These are phyloP conservation scores for Plasmodium blacklocki DNA, from an alignment of 169 alveolate species.

Conservation along the genomic window DNA sequence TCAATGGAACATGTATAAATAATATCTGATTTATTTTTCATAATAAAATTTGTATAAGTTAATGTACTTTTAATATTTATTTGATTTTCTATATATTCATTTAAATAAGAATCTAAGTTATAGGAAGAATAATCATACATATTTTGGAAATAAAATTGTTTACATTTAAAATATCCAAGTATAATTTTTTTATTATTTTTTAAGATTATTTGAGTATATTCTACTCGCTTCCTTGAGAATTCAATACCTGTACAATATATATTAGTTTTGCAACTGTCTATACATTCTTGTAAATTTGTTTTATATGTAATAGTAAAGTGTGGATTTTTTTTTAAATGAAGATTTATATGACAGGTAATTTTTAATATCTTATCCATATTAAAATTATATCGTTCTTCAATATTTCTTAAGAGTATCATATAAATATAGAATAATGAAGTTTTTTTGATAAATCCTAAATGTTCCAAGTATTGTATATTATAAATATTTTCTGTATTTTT, in stretches of 20 bases:
- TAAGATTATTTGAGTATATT: constrained; percentile 52
- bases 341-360: constrained; percentile 50
- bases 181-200: constrained; percentile 61
- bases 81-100: constrained; percentile 38
- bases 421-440: constrained; percentile 38
- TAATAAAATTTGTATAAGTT: constrained; percentile 46
- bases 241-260: constrained; percentile 80
- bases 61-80: constrained; percentile 15
- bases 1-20: constrained; percentile 59
- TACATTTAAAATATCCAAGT: constrained; percentile 76
- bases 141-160: constrained; percentile 41
- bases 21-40: constrained; percentile 29
- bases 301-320: constrained; percentile 45
- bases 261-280: constrained; percentile 79
- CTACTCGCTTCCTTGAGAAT: constrained; percentile 44
- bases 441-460: constrained; percentile 25
- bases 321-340: constrained; percentile 43
- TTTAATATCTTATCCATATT: constrained; percentile 32
- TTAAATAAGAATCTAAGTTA: constrained; percentile 12
- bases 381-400: constrained; percentile 40
- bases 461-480: constrained; percentile 15
- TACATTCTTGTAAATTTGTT: constrained; percentile 76
- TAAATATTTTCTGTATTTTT: constrained; percentile 22
- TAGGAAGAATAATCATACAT: constrained; percentile 44
- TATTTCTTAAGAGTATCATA: constrained; percentile 34